Conservation (phyloP, 1,284 basidiomycete genomes). For the Sparassis latifolia region DNA sequence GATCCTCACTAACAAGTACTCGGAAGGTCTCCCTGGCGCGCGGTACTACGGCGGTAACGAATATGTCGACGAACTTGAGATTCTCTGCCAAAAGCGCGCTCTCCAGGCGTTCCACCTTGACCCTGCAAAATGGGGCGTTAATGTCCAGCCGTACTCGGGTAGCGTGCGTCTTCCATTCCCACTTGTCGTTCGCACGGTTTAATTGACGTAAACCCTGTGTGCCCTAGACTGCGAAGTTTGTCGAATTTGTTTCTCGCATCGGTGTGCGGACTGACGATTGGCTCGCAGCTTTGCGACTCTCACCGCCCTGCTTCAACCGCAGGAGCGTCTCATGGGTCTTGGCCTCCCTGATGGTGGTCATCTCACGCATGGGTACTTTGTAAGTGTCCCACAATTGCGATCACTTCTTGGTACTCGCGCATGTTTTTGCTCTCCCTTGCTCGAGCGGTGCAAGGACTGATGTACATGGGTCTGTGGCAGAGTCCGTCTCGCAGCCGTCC, state of each 20-base stretch:
- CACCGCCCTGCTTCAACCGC: conserved; percentile 94
- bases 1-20: conserved; percentile 98
- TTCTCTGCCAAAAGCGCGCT: conserved; percentile 92
- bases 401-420: conserved; percentile 25
- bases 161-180: conserved; percentile 33
- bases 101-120: conserved; percentile 96
- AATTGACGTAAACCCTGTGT: not conserved
- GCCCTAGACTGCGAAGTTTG: conserved; percentile 74
- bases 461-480: too few species aligned
- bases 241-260: not conserved
- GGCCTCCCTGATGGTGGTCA: conserved; percentile 98
- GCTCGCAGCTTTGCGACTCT: conserved; percentile 85
- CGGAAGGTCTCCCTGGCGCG: conserved; percentile 89
- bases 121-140: conserved; percentile 93
- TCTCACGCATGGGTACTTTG: conserved; percentile 97
- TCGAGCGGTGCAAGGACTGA: not conserved
- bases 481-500: too few species aligned
- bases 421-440: conserved; percentile 10
- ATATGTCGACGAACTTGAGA: conserved; percentile 95
- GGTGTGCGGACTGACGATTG: not conserved
- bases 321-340: conserved; percentile 99
- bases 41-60: conserved; percentile 99
- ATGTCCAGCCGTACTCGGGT: conserved; percentile 98
- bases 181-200: not conserved
- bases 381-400: conserved; percentile 28